These are phyloP conservation scores for Eimeria falciformis DNA, from an alignment of 169 alveolate species.

Conservation along the genomic window DNA sequence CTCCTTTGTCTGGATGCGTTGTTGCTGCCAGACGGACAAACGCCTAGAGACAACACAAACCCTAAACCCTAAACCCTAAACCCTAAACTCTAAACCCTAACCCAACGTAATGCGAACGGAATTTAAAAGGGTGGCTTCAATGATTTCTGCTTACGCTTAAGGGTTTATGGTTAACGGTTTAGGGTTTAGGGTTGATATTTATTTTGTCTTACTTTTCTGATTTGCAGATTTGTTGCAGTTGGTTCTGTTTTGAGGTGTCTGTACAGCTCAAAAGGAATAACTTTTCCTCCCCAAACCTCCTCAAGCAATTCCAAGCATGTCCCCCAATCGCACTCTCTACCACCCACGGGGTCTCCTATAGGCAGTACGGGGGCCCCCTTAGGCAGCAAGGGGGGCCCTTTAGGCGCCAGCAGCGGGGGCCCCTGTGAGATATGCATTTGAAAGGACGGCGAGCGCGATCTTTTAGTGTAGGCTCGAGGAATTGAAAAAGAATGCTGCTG, in stretches of 20 bases:
- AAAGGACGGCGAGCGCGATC: not conserved
- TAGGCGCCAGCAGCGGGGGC: not conserved
- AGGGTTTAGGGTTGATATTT: too few relatives aligned
- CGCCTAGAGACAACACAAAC: constrained; percentile 12
- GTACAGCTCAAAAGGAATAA: constrained; percentile 3
- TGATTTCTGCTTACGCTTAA: not conserved
- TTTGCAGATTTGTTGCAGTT: not conserved
- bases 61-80: not conserved
- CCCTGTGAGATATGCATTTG: not conserved
- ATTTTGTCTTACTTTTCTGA: not conserved
- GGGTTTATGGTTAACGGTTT: too few relatives aligned
- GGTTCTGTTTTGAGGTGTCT: not conserved
- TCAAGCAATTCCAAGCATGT: not conserved
- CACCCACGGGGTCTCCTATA: not conserved
- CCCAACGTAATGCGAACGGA: not conserved
- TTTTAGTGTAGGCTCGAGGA: not conserved
- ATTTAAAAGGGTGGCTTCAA: not conserved
- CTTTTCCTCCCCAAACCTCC: not conserved
- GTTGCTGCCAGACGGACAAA: constrained; percentile 12
- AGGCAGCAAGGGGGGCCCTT: not conserved
- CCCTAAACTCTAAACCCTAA: constrained; percentile 32
- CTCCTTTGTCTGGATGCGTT: constrained; percentile 38
- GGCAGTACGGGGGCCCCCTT: not conserved
- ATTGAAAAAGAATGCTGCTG: not conserved
- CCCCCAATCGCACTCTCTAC: not conserved